phyloP scores from a whole-genome alignment of 164 flowering plant genomes.

The Taxillus chinensis region DNA sequence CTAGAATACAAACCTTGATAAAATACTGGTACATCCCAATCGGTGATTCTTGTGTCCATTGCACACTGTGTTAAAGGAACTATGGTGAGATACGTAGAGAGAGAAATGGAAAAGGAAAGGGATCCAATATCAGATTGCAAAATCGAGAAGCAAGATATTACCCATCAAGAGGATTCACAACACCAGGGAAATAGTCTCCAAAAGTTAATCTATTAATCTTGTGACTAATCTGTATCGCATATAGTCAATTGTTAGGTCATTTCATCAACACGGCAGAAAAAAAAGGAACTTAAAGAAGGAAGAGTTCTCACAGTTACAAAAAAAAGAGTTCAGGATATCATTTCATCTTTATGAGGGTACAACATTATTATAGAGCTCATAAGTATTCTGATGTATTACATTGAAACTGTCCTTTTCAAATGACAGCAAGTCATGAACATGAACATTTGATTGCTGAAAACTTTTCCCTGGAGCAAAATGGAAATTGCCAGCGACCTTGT shows the following conservation, averaged over 20 bases:
- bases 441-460: constrained; percentile 70
- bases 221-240: constrained; percentile 53
- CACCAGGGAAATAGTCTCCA: constrained; percentile 78
- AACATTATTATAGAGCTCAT: not conserved
- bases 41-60: constrained; percentile 56
- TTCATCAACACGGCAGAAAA: constrained; percentile 4
- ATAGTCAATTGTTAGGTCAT: not conserved
- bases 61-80: constrained; percentile 33
- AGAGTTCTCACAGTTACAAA: not conserved
- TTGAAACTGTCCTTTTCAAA: constrained; percentile 71
- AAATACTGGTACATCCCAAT: constrained; percentile 79
- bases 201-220: constrained; percentile 69
- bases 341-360: not conserved
- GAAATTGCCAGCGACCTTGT: constrained; percentile 86
- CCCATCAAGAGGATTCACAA: constrained; percentile 82
- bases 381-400: constrained; percentile 26
- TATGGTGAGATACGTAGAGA: not conserved
- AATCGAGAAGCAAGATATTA: constrained; percentile 12
- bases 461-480: constrained; percentile 93
- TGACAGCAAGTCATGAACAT: constrained; percentile 62
- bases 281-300: not conserved
- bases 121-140: not conserved
- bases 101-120: not conserved
- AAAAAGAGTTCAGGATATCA: not conserved
- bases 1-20: constrained; percentile 45